phyloP scores from a whole-genome alignment of 148 eudicot genomes.

The Vaccinium corymbosum region DNA sequence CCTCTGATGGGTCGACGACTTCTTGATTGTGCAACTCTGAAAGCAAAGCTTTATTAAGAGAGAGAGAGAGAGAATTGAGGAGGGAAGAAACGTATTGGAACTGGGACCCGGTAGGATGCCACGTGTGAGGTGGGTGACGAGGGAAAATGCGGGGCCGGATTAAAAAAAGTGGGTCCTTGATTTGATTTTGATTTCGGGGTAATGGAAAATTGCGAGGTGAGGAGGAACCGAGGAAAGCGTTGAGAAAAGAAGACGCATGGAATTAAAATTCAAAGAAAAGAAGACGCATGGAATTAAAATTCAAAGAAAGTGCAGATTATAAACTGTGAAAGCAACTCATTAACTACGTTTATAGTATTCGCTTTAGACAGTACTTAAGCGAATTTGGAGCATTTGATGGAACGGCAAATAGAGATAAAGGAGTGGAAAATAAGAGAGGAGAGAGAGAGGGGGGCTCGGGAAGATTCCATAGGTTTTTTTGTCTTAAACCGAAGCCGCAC shows the following conservation, averaged over 20 bases:
- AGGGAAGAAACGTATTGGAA: slow-evolving; percentile 17
- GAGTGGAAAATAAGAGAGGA: background rate
- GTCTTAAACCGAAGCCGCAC: slow-evolving; percentile 1
- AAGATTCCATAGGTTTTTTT: background rate
- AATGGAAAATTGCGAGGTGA: background rate
- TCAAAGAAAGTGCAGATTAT: too few relatives aligned
- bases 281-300: too few relatives aligned
- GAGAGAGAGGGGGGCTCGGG: background rate
- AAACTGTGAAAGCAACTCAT: too few relatives aligned
- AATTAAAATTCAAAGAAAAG: too few relatives aligned
- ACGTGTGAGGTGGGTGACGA: slow-evolving; percentile 14
- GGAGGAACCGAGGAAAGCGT: too few relatives aligned
- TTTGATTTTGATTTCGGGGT: background rate
- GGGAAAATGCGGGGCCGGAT: slow-evolving; percentile 5
- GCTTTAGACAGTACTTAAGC: too few relatives aligned
- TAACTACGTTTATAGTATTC: too few relatives aligned
- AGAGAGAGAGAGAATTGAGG: slow-evolving; percentile 9
- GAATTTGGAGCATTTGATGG: too few relatives aligned
- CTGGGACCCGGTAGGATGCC: slow-evolving; percentile 12
- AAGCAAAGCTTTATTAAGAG: slow-evolving; percentile 13
- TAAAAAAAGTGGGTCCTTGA: background rate
- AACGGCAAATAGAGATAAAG: too few relatives aligned
- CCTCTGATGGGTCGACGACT: slow-evolving; percentile 14
- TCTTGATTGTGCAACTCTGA: background rate
- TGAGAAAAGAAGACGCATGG: too few relatives aligned